phyloP scores from a whole-genome alignment of 306 rosid species.

The Luffa aegyptiaca region DNA sequence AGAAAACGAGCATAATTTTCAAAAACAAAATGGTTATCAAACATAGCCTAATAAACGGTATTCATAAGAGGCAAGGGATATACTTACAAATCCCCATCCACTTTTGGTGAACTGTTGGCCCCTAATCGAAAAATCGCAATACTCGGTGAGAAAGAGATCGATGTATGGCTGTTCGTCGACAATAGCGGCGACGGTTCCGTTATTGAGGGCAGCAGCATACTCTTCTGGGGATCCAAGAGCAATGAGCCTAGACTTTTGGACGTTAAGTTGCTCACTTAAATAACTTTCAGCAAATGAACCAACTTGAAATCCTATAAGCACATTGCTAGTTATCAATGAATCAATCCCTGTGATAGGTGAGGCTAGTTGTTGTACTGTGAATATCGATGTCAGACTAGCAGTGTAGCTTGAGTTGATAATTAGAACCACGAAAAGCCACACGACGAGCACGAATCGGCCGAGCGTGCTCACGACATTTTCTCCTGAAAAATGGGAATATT shows the following conservation, averaged over 20 bases:
- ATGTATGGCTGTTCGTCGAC: conserved; percentile 37
- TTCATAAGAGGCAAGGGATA: not conserved
- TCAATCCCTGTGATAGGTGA: conserved; percentile 46
- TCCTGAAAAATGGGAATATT: conserved; percentile 27
- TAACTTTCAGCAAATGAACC: conserved; percentile 42
- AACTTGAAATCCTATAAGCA: conserved; percentile 37
- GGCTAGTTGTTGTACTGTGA: conserved; percentile 33
- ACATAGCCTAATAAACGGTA: not conserved
- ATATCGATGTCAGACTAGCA: conserved; percentile 43
- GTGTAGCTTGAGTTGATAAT: conserved; percentile 47
- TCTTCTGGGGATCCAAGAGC: conserved; percentile 50
- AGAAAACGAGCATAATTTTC: too few species aligned
- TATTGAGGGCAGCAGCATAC: conserved; percentile 29
- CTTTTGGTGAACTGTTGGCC: conserved; percentile 40
- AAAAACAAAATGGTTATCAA: too few species aligned
- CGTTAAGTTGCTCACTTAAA: conserved; percentile 26
- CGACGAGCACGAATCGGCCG: conserved; percentile 27
- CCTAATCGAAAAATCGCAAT: conserved; percentile 27
- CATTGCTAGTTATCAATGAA: conserved; percentile 26
- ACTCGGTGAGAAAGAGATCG: conserved; percentile 39
- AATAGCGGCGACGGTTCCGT: conserved; percentile 36
- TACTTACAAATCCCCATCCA: conserved; percentile 55
- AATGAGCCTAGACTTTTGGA: conserved; percentile 32
- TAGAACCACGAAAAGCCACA: conserved; percentile 44
- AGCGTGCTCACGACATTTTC: conserved; percentile 32